These are phyloP conservation scores for Hippophae rhamnoides DNA, from an alignment of 306 rosid genomes.

Conservation along the genomic window DNA sequence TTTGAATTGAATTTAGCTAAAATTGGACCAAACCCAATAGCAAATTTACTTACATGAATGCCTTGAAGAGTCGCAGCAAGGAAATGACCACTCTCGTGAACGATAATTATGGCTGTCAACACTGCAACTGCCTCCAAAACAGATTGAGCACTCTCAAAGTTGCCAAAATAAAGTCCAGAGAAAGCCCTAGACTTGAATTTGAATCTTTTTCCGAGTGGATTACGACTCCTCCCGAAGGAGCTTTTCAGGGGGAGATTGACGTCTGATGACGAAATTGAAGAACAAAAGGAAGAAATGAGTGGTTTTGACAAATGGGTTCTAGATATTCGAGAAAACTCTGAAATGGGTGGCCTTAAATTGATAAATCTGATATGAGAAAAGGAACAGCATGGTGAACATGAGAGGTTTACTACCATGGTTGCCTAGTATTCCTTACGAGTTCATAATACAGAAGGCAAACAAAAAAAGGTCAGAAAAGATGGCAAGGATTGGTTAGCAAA, in stretches of 20 bases:
- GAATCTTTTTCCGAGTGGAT: conserved; percentile 31
- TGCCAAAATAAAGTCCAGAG: conserved; percentile 57
- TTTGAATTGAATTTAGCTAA: conserved; percentile 80
- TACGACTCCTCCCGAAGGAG: conserved; percentile 20
- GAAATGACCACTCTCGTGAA: conserved; percentile 96
- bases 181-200: conserved; percentile 49
- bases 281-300: conserved; percentile 13
- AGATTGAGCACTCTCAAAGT: conserved; percentile 78
- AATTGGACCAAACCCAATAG: conserved; percentile 97
- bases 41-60: conserved; percentile 92
- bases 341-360: conserved; percentile 41
- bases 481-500: too few species aligned
- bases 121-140: conserved; percentile 83
- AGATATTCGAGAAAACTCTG: conserved; percentile 29
- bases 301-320: conserved; percentile 56
- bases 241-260: conserved; percentile 27
- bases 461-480: too few species aligned
- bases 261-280: conserved; percentile 34
- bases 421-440: conserved; percentile 13
- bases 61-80: conserved; percentile 95
- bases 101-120: conserved; percentile 77
- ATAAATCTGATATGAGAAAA: conserved; percentile 38
- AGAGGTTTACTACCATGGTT: conserved; percentile 66
- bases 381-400: conserved; percentile 46
- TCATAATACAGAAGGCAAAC: too few species aligned